A percentile compares a stretch with the other conserved stretches of the same genome.
Evolutionary conservation across 257 asterid species (phyloP).

Genomic region (Solanum pennellii): DNA sequence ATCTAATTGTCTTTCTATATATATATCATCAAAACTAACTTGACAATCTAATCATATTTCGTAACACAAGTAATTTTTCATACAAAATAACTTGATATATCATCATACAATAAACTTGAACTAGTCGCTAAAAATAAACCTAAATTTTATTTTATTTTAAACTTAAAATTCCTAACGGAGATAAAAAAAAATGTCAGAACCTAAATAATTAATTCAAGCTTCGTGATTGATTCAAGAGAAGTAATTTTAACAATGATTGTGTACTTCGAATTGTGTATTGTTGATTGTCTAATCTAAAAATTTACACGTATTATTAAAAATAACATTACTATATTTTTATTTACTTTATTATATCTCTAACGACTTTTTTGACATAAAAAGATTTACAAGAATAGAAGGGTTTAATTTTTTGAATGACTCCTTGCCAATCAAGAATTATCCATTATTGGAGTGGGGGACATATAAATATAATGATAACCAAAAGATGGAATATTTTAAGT

Average conservation of each 20-base stretch:
- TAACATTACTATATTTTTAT: background rate
- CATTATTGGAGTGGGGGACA: conserved; percentile 41
- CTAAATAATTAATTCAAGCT: background rate
- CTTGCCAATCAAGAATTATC: background rate
- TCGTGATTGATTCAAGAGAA: background rate
- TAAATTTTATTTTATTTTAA: background rate
- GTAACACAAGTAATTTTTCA: background rate
- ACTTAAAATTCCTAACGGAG: background rate
- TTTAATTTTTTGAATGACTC: background rate
- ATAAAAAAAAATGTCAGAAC: no score
- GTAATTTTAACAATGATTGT: background rate
- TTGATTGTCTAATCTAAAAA: background rate
- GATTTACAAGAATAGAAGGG: background rate
- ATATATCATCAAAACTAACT: background rate
- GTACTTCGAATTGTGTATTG: background rate
- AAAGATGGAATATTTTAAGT: background rate
- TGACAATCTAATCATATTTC: background rate
- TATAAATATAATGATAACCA: conserved; percentile 1
- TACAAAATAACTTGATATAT: background rate
- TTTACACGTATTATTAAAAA: background rate
- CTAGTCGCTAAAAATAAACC: background rate
- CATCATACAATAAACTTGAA: background rate
- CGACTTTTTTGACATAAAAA: no score
- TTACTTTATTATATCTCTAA: background rate
- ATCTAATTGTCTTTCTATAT: background rate